Evolutionary conservation across 2,329 filamentous ascomycete species (phyloP).

Genomic region (Colletotrichum sp.): DNA sequence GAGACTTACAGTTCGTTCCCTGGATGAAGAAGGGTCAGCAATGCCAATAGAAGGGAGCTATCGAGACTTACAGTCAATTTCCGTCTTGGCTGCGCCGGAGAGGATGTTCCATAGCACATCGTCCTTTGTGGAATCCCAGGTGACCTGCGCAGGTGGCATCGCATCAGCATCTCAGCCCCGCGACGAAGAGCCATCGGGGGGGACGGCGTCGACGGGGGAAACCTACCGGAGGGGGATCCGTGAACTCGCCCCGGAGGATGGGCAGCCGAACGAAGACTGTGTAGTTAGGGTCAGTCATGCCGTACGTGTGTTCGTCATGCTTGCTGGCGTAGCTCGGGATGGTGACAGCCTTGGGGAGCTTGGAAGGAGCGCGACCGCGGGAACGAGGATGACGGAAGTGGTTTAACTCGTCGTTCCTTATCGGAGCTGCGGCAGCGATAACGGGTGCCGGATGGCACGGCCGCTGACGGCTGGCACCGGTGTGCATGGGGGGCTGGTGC

Average conservation of each 20-base stretch:
- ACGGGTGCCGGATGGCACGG: neutral
- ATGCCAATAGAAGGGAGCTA: neutral
- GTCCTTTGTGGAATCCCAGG: constrained; percentile 89
- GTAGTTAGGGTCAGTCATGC: constrained; percentile 60
- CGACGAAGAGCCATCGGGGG: neutral
- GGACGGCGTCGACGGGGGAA: neutral
- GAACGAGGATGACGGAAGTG: constrained; percentile 10
- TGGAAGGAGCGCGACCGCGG: neutral
- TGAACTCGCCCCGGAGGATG: constrained; percentile 84
- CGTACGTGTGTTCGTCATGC: constrained; percentile 14
- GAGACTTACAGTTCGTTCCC: constrained; percentile 76
- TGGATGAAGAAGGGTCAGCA: constrained; percentile 35
- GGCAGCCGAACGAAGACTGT: constrained; percentile 91
- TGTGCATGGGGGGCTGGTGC: neutral
- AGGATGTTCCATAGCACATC: constrained; percentile 89
- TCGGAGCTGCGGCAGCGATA: constrained; percentile 21
- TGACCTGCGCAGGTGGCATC: constrained; percentile 59
- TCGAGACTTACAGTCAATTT: constrained; percentile 79
- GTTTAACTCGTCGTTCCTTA: constrained; percentile 15
- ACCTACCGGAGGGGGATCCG: constrained; percentile 84
- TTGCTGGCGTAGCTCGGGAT: constrained; percentile 7
- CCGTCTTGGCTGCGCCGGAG: constrained; percentile 79
- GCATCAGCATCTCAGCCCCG: constrained; percentile 24
- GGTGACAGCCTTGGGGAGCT: neutral
- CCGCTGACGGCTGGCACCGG: neutral